Conservation (phyloP, 805 yeast genomes). For the Isabelozyma rhagii region DNA sequence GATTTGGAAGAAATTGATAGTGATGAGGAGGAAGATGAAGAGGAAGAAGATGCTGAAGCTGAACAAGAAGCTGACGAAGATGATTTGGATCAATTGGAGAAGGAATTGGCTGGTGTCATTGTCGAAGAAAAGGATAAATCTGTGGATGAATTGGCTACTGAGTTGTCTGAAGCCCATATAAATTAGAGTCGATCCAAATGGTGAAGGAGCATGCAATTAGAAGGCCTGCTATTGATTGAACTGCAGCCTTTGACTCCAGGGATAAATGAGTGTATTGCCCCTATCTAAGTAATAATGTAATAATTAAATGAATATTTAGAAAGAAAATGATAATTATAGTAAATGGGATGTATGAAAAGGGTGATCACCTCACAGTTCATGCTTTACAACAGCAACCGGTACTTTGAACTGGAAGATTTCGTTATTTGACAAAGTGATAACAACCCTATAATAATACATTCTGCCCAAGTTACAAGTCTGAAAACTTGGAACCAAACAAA, state of each 20-base stretch:
- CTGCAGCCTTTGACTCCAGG: too few species aligned
- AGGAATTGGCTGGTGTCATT: conserved; percentile 48
- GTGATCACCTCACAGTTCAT: neutral
- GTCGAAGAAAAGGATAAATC: conserved; percentile 41
- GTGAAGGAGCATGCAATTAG: neutral
- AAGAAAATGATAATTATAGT: neutral
- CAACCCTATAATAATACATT: conserved; percentile 26
- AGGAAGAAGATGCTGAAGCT: conserved; percentile 50
- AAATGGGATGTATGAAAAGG: too few species aligned
- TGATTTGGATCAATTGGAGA: conserved; percentile 46
- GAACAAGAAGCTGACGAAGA: conserved; percentile 49
- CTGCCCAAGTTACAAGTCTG: conserved; percentile 33
- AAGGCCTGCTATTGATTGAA: too few species aligned
- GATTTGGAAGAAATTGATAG: conserved; percentile 84
- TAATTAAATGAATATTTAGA: neutral
- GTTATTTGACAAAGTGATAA: conserved; percentile 16
- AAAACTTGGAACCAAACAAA: conserved; percentile 34
- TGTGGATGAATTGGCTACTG: conserved; percentile 58
- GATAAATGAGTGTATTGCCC: too few species aligned
- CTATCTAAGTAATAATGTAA: neutral
- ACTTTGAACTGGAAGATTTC: conserved; percentile 21
- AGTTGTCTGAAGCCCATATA: conserved; percentile 55
- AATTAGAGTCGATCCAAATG: conserved; percentile 4
- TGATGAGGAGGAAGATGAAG: conserved; percentile 64
- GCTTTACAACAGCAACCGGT: conserved; percentile 27